Conservation (phyloP, 495 filamentous ascomycete genomes). For the Penicillium silybi region DNA sequence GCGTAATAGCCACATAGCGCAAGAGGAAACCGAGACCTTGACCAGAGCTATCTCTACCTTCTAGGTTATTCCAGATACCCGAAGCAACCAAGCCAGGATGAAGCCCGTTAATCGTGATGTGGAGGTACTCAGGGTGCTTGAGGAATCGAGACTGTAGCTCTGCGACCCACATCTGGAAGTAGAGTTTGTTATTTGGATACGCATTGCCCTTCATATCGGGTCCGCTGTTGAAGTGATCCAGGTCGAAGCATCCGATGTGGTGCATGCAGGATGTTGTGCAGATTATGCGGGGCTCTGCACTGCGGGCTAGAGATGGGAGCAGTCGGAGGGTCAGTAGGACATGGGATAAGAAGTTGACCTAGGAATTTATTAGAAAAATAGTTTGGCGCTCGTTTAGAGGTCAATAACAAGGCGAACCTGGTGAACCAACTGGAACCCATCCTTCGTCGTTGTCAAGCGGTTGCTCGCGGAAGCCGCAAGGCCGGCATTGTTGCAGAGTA, state of each 20-base stretch:
- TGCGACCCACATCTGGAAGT: conserved; percentile 21
- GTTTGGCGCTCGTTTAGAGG: too few relatives aligned
- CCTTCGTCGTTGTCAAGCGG: conserved; percentile 9
- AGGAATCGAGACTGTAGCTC: conserved; percentile 21
- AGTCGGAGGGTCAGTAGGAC: conserved; percentile 20
- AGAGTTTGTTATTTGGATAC: conserved; percentile 26
- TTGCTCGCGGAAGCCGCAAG: not conserved
- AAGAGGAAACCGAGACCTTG: not conserved
- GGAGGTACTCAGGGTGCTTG: conserved; percentile 12
- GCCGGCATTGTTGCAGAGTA: conserved; percentile 28
- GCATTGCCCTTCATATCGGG: not conserved
- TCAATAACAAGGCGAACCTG: conserved; percentile 9
- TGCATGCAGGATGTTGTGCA: conserved; percentile 27
- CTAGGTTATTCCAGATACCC: conserved; percentile 13
- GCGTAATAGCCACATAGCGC: conserved; percentile 9
- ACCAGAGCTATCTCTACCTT: not conserved
- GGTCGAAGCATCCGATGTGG: conserved; percentile 12
- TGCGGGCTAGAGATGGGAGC: conserved; percentile 18
- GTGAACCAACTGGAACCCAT: conserved; percentile 24
- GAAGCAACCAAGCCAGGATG: conserved; percentile 23
- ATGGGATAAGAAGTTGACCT: conserved; percentile 26
- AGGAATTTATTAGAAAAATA: not conserved
- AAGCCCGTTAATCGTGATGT: conserved; percentile 25
- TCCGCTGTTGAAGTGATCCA: conserved; percentile 9
- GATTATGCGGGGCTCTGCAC: conserved; percentile 16